phyloP scores from a whole-genome alignment of 768 basidiomycete genomes.

The Boletus sensibilis region DNA sequence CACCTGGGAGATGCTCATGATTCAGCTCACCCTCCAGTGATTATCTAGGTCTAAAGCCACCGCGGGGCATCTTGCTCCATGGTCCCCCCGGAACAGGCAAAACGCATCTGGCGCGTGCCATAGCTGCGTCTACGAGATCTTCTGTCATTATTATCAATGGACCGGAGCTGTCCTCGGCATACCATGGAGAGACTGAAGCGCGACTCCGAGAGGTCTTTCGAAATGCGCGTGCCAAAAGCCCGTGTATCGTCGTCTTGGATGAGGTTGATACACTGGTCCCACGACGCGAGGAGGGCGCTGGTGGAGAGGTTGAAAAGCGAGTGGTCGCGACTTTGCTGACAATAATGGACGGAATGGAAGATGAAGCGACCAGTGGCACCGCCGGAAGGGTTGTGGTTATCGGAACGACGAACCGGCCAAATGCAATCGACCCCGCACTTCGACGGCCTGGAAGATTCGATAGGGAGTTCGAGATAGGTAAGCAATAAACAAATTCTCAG shows the following conservation, averaged over 20 bases:
- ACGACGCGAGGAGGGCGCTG: conserved; percentile 81
- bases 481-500: conserved; percentile 16
- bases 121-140: conserved; percentile 83
- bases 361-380: conserved; percentile 38
- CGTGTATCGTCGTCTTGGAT: conserved; percentile 92
- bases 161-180: conserved; percentile 91
- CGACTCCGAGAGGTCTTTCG: conserved; percentile 86
- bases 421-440: conserved; percentile 92
- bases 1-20: background rate
- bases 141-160: conserved; percentile 94
- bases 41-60: conserved; percentile 81
- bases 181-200: conserved; percentile 96
- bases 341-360: conserved; percentile 87
- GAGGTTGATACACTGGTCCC: conserved; percentile 97
- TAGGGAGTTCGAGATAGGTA: conserved; percentile 93
- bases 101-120: conserved; percentile 92
- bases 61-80: conserved; percentile 91
- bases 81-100: conserved; percentile 98
- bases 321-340: conserved; percentile 95
- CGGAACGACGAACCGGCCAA: conserved; percentile 93
- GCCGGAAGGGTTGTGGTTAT: conserved; percentile 81
- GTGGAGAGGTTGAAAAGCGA: conserved; percentile 93
- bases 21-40: conserved; percentile 16
- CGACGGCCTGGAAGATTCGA: conserved; percentile 90
- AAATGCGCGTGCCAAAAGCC: conserved; percentile 76